A percentile compares a stretch with the other conserved stretches of the same genome.
These are phyloP conservation scores for Kondoa subrosea DNA, from an alignment of 768 basidiomycete genomes.

Conservation along the genomic window DNA sequence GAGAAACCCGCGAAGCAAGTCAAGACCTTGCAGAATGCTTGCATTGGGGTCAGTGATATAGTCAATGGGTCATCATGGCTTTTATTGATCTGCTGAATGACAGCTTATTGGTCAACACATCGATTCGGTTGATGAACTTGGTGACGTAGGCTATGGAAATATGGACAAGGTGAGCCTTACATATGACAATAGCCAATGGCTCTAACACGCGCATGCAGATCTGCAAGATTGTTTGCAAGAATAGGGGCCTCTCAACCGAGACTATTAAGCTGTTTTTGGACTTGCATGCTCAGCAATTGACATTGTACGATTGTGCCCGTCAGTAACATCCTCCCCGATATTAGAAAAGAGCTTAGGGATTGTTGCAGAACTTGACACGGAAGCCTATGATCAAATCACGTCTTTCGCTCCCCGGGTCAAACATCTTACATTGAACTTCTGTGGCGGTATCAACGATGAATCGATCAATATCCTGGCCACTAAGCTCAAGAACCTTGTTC, in stretches of 20 bases:
- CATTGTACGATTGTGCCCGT: constrained; percentile 82
- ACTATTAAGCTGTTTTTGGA: constrained; percentile 77
- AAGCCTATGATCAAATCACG: constrained; percentile 53
- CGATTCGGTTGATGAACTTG: constrained; percentile 59
- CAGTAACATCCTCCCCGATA: constrained; percentile 29
- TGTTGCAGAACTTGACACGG: constrained; percentile 47
- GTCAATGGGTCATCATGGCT: constrained; percentile 7
- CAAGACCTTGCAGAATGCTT: constrained; percentile 55
- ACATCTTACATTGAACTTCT: constrained; percentile 61
- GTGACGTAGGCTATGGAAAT: constrained; percentile 70
- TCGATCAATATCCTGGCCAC: constrained; percentile 39
- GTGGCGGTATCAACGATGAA: constrained; percentile 57
- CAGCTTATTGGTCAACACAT: constrained; percentile 73
- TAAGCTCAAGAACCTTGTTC: constrained; percentile 49
- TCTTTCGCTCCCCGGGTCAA: constrained; percentile 71
- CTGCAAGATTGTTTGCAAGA: constrained; percentile 35
- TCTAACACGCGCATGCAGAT: constrained; percentile 29
- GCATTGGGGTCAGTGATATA: constrained; percentile 48
- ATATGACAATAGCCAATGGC: constrained; percentile 29
- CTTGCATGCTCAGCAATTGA: constrained; percentile 47
- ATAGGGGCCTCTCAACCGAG: constrained; percentile 45
- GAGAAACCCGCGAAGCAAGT: constrained; percentile 50
- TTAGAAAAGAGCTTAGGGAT: background rate
- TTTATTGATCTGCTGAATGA: constrained; percentile 1
- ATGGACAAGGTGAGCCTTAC: constrained; percentile 73